phyloP scores from a whole-genome alignment of 129 eudicot species.

The Centaurea solstitialis region DNA sequence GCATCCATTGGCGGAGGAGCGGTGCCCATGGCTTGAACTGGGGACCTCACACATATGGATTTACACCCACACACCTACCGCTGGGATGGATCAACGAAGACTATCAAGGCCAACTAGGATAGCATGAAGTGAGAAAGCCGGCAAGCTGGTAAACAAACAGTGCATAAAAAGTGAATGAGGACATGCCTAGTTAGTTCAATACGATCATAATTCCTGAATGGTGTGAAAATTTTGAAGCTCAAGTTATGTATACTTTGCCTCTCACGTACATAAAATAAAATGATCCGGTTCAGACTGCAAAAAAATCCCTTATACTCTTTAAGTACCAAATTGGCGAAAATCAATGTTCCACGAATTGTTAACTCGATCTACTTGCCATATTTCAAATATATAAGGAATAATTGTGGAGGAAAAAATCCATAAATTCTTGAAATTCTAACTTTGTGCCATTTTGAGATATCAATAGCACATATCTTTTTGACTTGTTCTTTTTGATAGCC shows the following conservation, averaged over 20 bases:
- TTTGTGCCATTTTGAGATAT: too few relatives aligned
- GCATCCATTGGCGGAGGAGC: too few relatives aligned
- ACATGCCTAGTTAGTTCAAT: background rate
- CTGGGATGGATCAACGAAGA: too few relatives aligned
- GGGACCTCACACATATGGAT: too few relatives aligned
- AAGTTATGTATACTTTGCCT: background rate
- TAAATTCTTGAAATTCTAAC: too few relatives aligned
- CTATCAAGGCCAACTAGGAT: background rate
- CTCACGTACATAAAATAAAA: background rate
- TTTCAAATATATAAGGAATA: too few relatives aligned
- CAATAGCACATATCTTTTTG: too few relatives aligned
- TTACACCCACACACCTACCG: too few relatives aligned
- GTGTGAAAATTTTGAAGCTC: background rate
- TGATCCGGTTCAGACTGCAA: background rate
- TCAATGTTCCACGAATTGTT: background rate
- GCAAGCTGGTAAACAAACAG: background rate
- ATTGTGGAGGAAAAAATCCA: too few relatives aligned
- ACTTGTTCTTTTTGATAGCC: too few relatives aligned
- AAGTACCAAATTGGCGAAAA: background rate
- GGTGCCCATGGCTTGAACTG: too few relatives aligned
- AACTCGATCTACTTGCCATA: background rate
- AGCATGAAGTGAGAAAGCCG: background rate
- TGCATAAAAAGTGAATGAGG: background rate
- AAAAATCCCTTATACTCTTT: background rate
- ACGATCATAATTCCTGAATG: too few relatives aligned